Evolutionary conservation across 768 basidiomycete genomes (phyloP), one percentile per base, ranked within the genome.

Genomic region (Cystobasidiopsis lactophilus): DNA sequence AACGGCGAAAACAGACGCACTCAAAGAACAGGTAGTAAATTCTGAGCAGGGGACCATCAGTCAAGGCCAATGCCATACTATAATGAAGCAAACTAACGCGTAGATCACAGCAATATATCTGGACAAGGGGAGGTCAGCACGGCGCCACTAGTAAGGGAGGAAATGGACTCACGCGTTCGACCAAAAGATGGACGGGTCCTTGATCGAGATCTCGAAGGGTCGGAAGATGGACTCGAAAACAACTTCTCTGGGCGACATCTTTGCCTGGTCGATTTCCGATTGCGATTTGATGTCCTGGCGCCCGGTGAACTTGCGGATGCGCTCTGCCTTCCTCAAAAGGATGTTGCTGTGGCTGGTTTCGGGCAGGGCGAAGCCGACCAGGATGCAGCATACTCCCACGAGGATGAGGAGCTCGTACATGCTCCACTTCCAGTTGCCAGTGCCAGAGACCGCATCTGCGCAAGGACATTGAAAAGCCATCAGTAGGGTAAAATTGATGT

Each of bases 331-430:
- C 4, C 60, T 55, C 40, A 59, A 51, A 23, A 67, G 61, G 57
- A 67, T 66, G 16, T 57, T 66, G 5, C 51, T 39, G 30, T 58
- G 52, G 3, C 61, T 63, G 5, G 65, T 67, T 59, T 68, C 66
- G 3, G 66, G 66, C 3, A 67, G 45, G 30, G 52, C 43, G 53
- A 66, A 60, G 24, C 46, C 58, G 27, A 40, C 60, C 31, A 52
- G 29, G 43, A 19, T 27, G 9, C 29, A 33, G 3, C 43, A 26
- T 23, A 44, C 33, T 13, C 51, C 51, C 18, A 39, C 23, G 14
- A 43, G 40, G 30, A 52, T 49, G 23, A 52, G 41, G 19, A 52
- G 43, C 9, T 29, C 19, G 26, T 33, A 52, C 51, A 52, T 43
- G 9, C 43, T 24, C 50, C 50, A 51, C 19, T 39, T 29, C 18